Evolutionary conservation across 78 protist genomes (phyloP).

Genomic region (Speleostelium caveatum): DNA sequence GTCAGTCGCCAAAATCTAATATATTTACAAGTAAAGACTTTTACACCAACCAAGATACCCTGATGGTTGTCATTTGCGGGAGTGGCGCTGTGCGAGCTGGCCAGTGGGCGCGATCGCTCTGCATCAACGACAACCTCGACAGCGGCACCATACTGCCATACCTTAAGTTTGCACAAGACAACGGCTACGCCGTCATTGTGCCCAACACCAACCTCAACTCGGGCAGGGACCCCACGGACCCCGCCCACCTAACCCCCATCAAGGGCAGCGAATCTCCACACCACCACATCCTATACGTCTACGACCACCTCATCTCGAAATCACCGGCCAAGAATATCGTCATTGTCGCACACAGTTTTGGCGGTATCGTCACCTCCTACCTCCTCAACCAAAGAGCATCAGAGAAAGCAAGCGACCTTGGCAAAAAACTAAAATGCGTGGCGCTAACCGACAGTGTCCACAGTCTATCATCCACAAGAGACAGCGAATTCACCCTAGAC

Average conservation of each 20-base stretch:
- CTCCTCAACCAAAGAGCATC: not conserved
- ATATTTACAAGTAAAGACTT: slow-evolving; percentile 50
- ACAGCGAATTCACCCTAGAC: not conserved
- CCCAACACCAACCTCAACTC: slow-evolving; percentile 48
- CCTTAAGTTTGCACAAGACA: not conserved
- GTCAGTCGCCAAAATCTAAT: not conserved
- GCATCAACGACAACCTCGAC: slow-evolving; percentile 49
- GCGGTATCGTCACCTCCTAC: slow-evolving; percentile 42
- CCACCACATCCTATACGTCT: slow-evolving; percentile 30
- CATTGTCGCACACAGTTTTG: slow-evolving; percentile 76
- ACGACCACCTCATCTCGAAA: not conserved
- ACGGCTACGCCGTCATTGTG: slow-evolving; percentile 18
- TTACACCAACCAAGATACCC: not conserved
- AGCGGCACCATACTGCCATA: slow-evolving; percentile 52
- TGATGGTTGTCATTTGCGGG: slow-evolving; percentile 39
- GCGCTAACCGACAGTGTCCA: slow-evolving; percentile 75
- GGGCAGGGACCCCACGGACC: not conserved
- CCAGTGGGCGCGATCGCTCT: slow-evolving; percentile 71
- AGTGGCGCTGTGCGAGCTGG: slow-evolving; percentile 66
- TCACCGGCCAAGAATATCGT: slow-evolving; percentile 48
- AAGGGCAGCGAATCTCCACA: slow-evolving; percentile 49
- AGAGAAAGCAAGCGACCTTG: not conserved
- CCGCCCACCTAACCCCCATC: not conserved
- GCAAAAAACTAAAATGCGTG: not conserved
- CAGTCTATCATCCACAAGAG: not conserved